These are phyloP conservation scores for Orbilia blumenaviensis DNA, from an alignment of 2,329 filamentous ascomycete genomes.

Conservation along the genomic window DNA sequence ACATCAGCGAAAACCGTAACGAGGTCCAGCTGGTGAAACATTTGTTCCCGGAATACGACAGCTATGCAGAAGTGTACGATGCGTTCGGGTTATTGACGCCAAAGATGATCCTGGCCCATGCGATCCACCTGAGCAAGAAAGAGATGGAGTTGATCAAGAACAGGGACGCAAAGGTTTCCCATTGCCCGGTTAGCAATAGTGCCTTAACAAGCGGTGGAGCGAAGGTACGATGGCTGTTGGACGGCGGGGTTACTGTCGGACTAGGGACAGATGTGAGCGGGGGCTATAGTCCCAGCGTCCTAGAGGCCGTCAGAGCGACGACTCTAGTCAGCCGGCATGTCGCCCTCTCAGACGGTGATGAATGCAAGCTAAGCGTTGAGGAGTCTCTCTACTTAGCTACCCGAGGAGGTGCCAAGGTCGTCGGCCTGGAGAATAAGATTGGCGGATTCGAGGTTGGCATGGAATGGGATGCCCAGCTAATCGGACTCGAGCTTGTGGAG, in stretches of 20 bases:
- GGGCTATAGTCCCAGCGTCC: constrained; percentile 81
- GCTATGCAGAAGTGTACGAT: constrained; percentile 85
- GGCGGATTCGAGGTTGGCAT: constrained; percentile 86
- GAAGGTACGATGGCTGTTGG: constrained; percentile 76
- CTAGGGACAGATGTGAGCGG: constrained; percentile 91
- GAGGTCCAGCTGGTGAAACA: constrained; percentile 77
- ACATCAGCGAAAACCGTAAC: constrained; percentile 81
- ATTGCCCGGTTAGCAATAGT: constrained; percentile 89
- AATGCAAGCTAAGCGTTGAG: constrained; percentile 78
- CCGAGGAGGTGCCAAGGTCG: constrained; percentile 81
- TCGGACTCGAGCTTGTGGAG: constrained; percentile 69
- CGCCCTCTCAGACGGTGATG: constrained; percentile 67
- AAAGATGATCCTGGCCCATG: constrained; percentile 85
- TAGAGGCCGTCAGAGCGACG: constrained; percentile 84
- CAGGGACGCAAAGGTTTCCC: constrained; percentile 74
- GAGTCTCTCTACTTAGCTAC: constrained; percentile 89
- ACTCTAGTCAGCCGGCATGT: constrained; percentile 78
- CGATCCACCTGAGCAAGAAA: constrained; percentile 74
- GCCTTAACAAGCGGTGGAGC: constrained; percentile 82
- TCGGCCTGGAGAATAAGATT: constrained; percentile 76
- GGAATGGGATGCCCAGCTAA: constrained; percentile 89
- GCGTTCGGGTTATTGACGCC: constrained; percentile 72
- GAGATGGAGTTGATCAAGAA: constrained; percentile 73
- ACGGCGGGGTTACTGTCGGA: constrained; percentile 79
- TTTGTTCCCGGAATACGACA: constrained; percentile 72